Percentiles rank a stretch among this genome's conserved stretches.
Conservation (phyloP, 441 rosid species). For the Theobroma grandiflorum region DNA sequence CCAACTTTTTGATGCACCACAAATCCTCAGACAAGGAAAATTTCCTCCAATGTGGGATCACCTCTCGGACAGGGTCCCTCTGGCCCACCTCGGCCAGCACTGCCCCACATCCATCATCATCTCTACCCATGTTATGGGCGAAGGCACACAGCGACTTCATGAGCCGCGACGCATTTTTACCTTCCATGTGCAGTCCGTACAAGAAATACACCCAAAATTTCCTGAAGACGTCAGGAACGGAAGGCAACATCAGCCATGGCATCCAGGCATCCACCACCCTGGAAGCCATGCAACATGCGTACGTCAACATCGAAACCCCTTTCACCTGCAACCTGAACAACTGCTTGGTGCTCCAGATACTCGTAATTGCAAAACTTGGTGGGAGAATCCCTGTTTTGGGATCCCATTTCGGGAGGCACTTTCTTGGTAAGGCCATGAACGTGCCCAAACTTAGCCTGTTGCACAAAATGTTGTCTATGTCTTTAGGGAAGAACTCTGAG, state of each 20-base stretch:
- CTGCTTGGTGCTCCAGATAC: slow-evolving; percentile 81
- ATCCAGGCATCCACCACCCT: slow-evolving; percentile 67
- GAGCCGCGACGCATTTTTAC: slow-evolving; percentile 50
- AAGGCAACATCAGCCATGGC: slow-evolving; percentile 74
- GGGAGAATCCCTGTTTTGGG: slow-evolving; percentile 46
- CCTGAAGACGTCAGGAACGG: slow-evolving; percentile 70
- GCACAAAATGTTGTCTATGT: slow-evolving; percentile 52
- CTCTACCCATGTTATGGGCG: slow-evolving; percentile 69
- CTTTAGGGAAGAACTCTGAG: slow-evolving; percentile 69
- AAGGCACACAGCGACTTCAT: slow-evolving; percentile 63
- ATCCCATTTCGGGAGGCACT: slow-evolving; percentile 38
- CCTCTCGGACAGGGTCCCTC: slow-evolving; percentile 55
- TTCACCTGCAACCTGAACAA: slow-evolving; percentile 68
- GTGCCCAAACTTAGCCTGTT: slow-evolving; percentile 67
- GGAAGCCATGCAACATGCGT: slow-evolving; percentile 56
- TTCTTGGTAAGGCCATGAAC: slow-evolving; percentile 62
- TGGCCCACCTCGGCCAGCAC: slow-evolving; percentile 67
- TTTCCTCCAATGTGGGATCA: slow-evolving; percentile 79
- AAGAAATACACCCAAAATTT: slow-evolving; percentile 69
- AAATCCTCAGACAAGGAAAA: slow-evolving; percentile 72
- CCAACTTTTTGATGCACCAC: slow-evolving; percentile 74
- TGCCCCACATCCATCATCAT: slow-evolving; percentile 67
- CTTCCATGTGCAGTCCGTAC: slow-evolving; percentile 73
- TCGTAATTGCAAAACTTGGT: slow-evolving; percentile 55
- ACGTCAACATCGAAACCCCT: slow-evolving; percentile 55